phyloP scores from a whole-genome alignment of 352 stramenopile genomes.

The Pythium guiyangense region DNA sequence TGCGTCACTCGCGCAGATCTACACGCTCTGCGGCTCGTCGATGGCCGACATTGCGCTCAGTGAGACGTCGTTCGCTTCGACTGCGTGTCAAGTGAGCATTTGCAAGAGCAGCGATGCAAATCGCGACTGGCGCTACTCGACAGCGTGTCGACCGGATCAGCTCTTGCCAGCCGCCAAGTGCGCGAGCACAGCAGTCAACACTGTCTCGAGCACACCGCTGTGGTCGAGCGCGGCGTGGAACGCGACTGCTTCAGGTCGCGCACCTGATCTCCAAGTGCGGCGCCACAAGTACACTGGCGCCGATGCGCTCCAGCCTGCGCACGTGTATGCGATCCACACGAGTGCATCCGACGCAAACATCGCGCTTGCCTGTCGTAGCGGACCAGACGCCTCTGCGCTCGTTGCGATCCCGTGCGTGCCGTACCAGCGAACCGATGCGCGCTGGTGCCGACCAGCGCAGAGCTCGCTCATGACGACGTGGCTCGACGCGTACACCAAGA shows the following conservation, averaged over 20 bases:
- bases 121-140: not conserved
- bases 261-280: constrained; percentile 3
- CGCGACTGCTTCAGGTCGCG: not conserved
- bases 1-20: constrained; percentile 23
- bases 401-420: constrained; percentile 11
- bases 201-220: constrained; percentile 5
- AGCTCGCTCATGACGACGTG: constrained; percentile 7
- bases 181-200: constrained; percentile 14
- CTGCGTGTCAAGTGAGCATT: constrained; percentile 8
- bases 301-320: not conserved
- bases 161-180: constrained; percentile 13
- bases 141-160: constrained; percentile 6
- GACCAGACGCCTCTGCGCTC: not conserved
- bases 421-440: constrained; percentile 5
- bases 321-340: constrained; percentile 12
- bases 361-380: not conserved
- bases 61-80: constrained; percentile 17
- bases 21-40: constrained; percentile 18
- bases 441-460: constrained; percentile 6
- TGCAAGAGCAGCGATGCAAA: constrained; percentile 6
- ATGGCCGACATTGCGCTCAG: constrained; percentile 27
- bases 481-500: constrained; percentile 9
- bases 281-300: not conserved
- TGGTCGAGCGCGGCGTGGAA: constrained; percentile 9
- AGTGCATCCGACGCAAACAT: not conserved